These are phyloP conservation scores for Limnanthes douglasii DNA, from an alignment of 345 rosid species.

Conservation along the genomic window DNA sequence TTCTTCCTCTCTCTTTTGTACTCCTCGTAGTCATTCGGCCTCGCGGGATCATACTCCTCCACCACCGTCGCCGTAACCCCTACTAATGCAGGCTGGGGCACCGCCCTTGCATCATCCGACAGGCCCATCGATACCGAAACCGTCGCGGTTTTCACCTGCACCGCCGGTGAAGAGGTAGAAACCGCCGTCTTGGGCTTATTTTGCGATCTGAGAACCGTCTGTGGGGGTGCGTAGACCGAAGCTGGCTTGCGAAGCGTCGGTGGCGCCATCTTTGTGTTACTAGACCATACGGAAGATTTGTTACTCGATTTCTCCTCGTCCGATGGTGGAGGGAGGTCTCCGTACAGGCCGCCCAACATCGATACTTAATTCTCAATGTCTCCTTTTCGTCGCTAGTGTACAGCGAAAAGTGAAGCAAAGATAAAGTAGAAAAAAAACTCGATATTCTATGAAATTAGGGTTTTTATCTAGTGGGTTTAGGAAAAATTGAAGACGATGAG, in stretches of 20 bases:
- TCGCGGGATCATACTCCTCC: conserved; percentile 93
- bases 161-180: conserved; percentile 9
- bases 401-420: too few relatives aligned
- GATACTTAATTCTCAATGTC: too few relatives aligned
- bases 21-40: conserved; percentile 93
- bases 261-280: conserved; percentile 80
- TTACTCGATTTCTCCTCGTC: conserved; percentile 62
- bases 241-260: conserved; percentile 79
- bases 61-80: conserved; percentile 64
- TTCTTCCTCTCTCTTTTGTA: conserved; percentile 63
- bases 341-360: conserved; percentile 96
- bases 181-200: conserved; percentile 26
- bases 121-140: too few relatives aligned
- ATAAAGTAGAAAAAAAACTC: too few relatives aligned
- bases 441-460: too few relatives aligned
- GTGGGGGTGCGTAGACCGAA: conserved; percentile 43
- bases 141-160: conserved; percentile 9
- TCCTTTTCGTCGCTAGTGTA: too few relatives aligned
- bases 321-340: conserved; percentile 97
- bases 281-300: conserved; percentile 69
- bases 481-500: too few relatives aligned
- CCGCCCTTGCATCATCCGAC: conserved; percentile 5
- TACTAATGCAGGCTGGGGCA: conserved; percentile 50
- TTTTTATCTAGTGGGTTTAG: too few relatives aligned
- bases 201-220: conserved; percentile 46